Percentiles rank a stretch among this genome's conserved stretches.
These are phyloP conservation scores for Ceratonia siliqua DNA, from an alignment of 306 rosid species.

Conservation along the genomic window DNA sequence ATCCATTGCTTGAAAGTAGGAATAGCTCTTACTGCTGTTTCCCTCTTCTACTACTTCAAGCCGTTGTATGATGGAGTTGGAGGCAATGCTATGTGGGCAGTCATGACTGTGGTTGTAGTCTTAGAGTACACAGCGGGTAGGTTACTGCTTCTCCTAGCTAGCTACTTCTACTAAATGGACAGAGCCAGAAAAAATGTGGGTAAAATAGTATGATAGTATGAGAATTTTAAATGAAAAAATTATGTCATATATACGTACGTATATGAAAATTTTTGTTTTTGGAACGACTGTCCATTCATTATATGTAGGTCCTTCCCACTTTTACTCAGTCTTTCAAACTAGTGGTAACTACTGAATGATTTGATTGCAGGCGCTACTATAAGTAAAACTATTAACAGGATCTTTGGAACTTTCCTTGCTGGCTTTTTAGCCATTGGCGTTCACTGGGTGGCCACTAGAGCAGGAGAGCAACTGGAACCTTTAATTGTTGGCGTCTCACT, in stretches of 20 bases:
- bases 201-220: too few relatives aligned
- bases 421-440: conserved; percentile 69
- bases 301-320: too few relatives aligned
- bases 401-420: conserved; percentile 72
- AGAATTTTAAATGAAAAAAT: too few relatives aligned
- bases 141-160: background rate
- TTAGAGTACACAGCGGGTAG: conserved; percentile 61
- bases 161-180: too few relatives aligned
- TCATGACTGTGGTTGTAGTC: conserved; percentile 70
- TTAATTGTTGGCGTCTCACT: conserved; percentile 57
- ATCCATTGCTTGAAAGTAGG: conserved; percentile 81
- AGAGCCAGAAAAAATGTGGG: too few relatives aligned
- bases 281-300: too few relatives aligned
- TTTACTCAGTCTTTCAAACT: too few relatives aligned
- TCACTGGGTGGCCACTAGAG: conserved; percentile 66
- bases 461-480: conserved; percentile 68
- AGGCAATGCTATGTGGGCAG: conserved; percentile 70
- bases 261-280: too few relatives aligned
- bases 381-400: conserved; percentile 64
- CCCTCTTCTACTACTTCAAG: conserved; percentile 71
- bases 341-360: too few relatives aligned
- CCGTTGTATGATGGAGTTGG: conserved; percentile 71
- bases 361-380: conserved; percentile 73
- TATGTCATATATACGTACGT: too few relatives aligned
- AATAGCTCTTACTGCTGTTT: conserved; percentile 74